Base-by-base conservation (phyloP, 2,329 filamentous ascomycete genomes). In the Domatiomyces globalis region DNA sequence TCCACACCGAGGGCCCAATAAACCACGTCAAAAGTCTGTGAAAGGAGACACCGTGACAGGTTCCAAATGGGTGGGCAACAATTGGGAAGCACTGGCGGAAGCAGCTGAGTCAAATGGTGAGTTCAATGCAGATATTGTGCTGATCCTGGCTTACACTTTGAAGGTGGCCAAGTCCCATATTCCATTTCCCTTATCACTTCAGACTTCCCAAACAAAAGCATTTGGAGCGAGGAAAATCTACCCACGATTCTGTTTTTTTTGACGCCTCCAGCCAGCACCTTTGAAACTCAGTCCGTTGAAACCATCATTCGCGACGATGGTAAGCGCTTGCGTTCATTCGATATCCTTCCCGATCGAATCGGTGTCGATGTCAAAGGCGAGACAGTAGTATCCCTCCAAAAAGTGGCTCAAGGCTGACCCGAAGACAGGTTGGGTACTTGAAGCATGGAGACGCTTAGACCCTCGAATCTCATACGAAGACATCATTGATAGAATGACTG, bases 361-460 rank as follows among this genome's bases (percentile, higher is more conserved):
- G 59, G 62, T 0, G 58, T 59, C 4, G 53, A 61, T n/a, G 62
- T 66, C 12, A 45, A 51, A 43, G 49, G 48, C 45, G 43, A 15
- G 42, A 27, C 6, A 5, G 4, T 33, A 10, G 18, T n/a, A 17
- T 25, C 3, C 18, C 42, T 17, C 4, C 4, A 6, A 5, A 27
- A 9, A 10, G 15, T 39, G 15, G 2, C 33, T 15, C 33, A 12
- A 39, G 6, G 12, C 33, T 39, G 33, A 39, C 10, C 33, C 12
- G 8, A 45, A 10, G n/a, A 22, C 56, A 1, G 61, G 52, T 5
- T 65, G 63, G 63, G 54, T 65, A 1, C 50, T 65, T 39, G 63
- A 65, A 49, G 64, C 56, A 51, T 65, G 63, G 63, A 59, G 60
- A 53, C 56, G 63, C 5, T 56, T 59, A 2, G 63, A 65, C 44